phyloP scores from a whole-genome alignment of 352 stramenopile species.

The Peronospora destructor region DNA sequence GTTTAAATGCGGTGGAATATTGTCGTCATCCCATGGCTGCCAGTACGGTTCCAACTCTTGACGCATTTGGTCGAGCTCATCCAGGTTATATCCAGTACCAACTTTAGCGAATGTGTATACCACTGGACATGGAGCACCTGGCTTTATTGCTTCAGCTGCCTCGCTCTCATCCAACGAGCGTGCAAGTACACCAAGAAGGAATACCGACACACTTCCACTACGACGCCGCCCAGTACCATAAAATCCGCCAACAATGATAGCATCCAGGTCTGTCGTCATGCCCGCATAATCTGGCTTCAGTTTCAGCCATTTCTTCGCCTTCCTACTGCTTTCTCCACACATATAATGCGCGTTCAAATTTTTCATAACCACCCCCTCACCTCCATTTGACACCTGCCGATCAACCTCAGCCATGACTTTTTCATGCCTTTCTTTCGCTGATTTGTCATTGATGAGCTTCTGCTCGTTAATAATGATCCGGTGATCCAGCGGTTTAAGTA shows the following conservation, averaged over 20 bases:
- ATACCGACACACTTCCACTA: slow-evolving; percentile 78
- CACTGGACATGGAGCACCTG: slow-evolving; percentile 39
- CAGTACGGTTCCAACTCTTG: slow-evolving; percentile 75
- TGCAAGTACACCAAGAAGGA: slow-evolving; percentile 63
- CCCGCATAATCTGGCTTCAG: slow-evolving; percentile 83
- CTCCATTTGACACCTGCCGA: slow-evolving; percentile 58
- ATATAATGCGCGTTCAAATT: slow-evolving; percentile 85
- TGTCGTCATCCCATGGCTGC: slow-evolving; percentile 60
- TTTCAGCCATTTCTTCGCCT: slow-evolving; percentile 82
- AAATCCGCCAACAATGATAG: slow-evolving; percentile 74
- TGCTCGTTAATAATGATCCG: slow-evolving; percentile 77
- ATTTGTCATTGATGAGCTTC: slow-evolving; percentile 65
- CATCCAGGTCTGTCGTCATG: slow-evolving; percentile 78
- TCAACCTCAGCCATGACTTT: slow-evolving; percentile 80
- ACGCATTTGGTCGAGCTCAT: slow-evolving; percentile 68
- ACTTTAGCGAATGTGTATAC: slow-evolving; percentile 80
- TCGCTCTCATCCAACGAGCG: slow-evolving; percentile 47
- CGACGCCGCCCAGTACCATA: slow-evolving; percentile 70
- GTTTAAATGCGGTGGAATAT: slow-evolving; percentile 66
- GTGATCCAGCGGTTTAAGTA: slow-evolving; percentile 66
- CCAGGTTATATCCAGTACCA: slow-evolving; percentile 77
- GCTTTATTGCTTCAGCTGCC: slow-evolving; percentile 42
- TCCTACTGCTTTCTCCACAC: slow-evolving; percentile 73
- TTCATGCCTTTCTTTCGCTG: slow-evolving; percentile 70
- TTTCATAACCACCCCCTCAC: slow-evolving; percentile 80